phyloP scores from a whole-genome alignment of 768 basidiomycete genomes.

The Leccinellum rugosiceps region DNA sequence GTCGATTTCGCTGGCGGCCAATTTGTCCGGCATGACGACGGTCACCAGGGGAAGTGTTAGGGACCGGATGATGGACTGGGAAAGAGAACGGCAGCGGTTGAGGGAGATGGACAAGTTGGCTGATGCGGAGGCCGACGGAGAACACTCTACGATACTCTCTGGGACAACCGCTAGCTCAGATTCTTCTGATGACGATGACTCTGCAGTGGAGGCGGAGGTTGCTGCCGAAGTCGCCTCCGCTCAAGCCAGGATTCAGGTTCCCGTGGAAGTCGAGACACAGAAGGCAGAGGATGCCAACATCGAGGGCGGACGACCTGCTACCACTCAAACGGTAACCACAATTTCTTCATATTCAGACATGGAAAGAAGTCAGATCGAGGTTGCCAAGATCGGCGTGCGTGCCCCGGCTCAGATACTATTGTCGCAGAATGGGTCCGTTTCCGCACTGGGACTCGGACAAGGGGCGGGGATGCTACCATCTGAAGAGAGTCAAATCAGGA shows the following conservation, averaged over 20 bases:
- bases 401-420: slow-evolving; percentile 28
- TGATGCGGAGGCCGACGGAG: slow-evolving; percentile 47
- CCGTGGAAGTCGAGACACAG: background rate
- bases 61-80: slow-evolving; percentile 74
- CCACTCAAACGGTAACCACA: slow-evolving; percentile 13
- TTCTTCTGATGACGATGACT: slow-evolving; percentile 28
- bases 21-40: slow-evolving; percentile 16
- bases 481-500: slow-evolving; percentile 6
- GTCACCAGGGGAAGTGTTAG: slow-evolving; percentile 37
- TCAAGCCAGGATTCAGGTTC: slow-evolving; percentile 2
- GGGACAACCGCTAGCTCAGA: slow-evolving; percentile 12
- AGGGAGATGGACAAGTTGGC: slow-evolving; percentile 65
- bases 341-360: slow-evolving; percentile 17
- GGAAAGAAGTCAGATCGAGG: slow-evolving; percentile 30
- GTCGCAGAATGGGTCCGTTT: slow-evolving; percentile 23
- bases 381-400: slow-evolving; percentile 28
- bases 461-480: slow-evolving; percentile 6
- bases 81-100: slow-evolving; percentile 63
- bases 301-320: slow-evolving; percentile 7
- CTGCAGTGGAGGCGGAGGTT: slow-evolving; percentile 26
- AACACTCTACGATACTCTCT: slow-evolving; percentile 28
- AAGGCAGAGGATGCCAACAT: background rate
- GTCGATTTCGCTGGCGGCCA: slow-evolving; percentile 12
- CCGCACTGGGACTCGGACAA: slow-evolving; percentile 13
- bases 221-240: slow-evolving; percentile 18